Conservation (phyloP, 148 eudicot genomes). For the Hydrangea macrophylla region DNA sequence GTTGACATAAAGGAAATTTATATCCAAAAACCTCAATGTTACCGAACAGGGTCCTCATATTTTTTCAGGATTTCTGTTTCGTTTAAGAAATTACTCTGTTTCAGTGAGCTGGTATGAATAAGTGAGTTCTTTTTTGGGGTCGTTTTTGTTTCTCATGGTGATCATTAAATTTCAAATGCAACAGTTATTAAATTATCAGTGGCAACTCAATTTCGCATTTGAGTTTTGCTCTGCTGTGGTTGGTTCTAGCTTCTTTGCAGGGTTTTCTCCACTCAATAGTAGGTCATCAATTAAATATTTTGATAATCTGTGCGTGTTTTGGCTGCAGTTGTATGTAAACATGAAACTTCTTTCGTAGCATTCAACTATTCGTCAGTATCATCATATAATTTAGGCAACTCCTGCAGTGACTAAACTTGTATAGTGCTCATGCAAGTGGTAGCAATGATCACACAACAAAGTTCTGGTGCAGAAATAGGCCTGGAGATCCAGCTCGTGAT, state of each 20-base stretch:
- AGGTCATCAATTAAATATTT: neutral
- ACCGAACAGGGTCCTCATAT: too few relatives aligned
- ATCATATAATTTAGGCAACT: conserved; percentile 4
- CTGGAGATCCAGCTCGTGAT: conserved; percentile 91
- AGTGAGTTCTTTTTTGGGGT: too few relatives aligned
- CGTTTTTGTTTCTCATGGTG: too few relatives aligned
- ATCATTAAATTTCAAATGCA: too few relatives aligned
- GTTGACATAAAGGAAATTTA: too few relatives aligned
- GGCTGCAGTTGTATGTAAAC: neutral
- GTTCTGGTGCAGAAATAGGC: conserved; percentile 99
- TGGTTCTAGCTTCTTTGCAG: neutral
- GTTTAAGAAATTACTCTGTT: too few relatives aligned
- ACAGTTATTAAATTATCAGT: too few relatives aligned
- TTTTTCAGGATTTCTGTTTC: too few relatives aligned
- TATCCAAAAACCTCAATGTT: too few relatives aligned
- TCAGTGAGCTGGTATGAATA: too few relatives aligned
- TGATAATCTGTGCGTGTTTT: neutral
- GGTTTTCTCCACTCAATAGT: neutral
- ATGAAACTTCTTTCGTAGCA: neutral
- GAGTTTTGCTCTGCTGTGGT: neutral
- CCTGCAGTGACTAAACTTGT: conserved; percentile 2
- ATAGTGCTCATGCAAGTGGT: conserved; percentile 68
- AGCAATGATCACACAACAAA: conserved; percentile 94
- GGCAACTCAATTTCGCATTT: too few relatives aligned
- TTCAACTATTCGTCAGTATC: neutral